phyloP scores from a whole-genome alignment of 805 yeast species.

The Alloascoidea africana region DNA sequence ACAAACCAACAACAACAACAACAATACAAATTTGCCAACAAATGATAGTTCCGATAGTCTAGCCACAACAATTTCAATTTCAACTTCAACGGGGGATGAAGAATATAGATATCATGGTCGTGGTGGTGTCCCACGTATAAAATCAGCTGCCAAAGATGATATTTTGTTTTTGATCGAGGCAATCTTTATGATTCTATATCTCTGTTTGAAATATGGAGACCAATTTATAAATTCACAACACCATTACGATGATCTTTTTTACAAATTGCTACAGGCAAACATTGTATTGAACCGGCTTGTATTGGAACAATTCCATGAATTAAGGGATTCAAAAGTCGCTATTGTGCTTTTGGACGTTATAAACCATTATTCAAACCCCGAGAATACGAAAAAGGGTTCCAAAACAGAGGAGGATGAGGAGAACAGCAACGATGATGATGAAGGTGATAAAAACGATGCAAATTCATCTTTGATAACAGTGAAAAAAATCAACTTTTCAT shows the following conservation, averaged over 20 bases:
- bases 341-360: neutral
- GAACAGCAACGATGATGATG: no score
- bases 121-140: no score
- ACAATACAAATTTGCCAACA: no score
- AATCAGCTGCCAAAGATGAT: neutral
- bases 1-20: neutral
- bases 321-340: neutral
- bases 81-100: neutral
- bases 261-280: neutral
- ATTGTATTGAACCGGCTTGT: neutral
- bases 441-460: neutral
- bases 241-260: constrained; percentile 2
- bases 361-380: neutral
- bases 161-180: neutral
- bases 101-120: no score
- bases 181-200: neutral
- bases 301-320: neutral
- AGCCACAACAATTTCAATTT: neutral
- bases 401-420: no score
- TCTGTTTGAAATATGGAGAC: neutral
- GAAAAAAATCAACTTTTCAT: neutral
- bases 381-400: no score
- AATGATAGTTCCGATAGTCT: neutral
- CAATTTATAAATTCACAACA: neutral
- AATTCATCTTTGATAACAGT: neutral